A percentile compares a stretch with the other conserved stretches of the same genome.
Conservation (phyloP, 2,329 filamentous ascomycete species). For the Gaeumannomyces tritici region DNA sequence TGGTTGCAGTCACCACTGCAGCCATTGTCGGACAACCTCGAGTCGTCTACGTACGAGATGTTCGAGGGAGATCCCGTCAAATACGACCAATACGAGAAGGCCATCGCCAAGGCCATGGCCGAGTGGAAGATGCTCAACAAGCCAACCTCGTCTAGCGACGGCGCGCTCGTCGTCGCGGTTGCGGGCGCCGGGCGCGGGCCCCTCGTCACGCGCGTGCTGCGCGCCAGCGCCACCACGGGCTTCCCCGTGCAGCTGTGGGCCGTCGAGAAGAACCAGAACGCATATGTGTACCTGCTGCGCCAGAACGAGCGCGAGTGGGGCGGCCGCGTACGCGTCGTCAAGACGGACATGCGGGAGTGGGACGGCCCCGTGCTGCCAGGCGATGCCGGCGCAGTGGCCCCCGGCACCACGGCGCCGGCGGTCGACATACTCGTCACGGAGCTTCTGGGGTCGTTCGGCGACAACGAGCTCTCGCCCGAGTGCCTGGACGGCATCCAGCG, state of each 20-base stretch:
- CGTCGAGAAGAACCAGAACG: conserved; percentile 97
- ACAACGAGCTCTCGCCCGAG: conserved; percentile 91
- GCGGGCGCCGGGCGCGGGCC: conserved; percentile 90
- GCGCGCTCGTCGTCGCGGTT: conserved; percentile 67
- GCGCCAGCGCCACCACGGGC: conserved; percentile 66
- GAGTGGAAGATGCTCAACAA: conserved; percentile 70
- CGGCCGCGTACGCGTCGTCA: conserved; percentile 73
- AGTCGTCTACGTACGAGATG: conserved; percentile 95
- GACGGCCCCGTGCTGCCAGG: conserved; percentile 58
- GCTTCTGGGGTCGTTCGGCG: conserved; percentile 86
- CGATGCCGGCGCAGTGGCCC: conserved; percentile 7
- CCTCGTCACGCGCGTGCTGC: conserved; percentile 76
- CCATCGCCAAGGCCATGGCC: conserved; percentile 67
- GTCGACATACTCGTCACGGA: conserved; percentile 94
- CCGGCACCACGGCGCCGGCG: conserved; percentile 25
- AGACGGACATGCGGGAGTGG: conserved; percentile 97
- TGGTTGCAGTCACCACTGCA: conserved; percentile 93
- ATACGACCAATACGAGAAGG: conserved; percentile 89
- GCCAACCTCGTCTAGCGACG: conserved; percentile 61
- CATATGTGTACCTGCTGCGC: conserved; percentile 82
- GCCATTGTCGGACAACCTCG: conserved; percentile 89
- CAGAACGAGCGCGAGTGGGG: conserved; percentile 80
- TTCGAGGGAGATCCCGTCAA: conserved; percentile 98
- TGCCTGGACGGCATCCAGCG: conserved; percentile 94
- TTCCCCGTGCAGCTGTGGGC: conserved; percentile 82